These are phyloP conservation scores for Vitis rupestris DNA, from an alignment of 164 flowering plant genomes.

Conservation along the genomic window DNA sequence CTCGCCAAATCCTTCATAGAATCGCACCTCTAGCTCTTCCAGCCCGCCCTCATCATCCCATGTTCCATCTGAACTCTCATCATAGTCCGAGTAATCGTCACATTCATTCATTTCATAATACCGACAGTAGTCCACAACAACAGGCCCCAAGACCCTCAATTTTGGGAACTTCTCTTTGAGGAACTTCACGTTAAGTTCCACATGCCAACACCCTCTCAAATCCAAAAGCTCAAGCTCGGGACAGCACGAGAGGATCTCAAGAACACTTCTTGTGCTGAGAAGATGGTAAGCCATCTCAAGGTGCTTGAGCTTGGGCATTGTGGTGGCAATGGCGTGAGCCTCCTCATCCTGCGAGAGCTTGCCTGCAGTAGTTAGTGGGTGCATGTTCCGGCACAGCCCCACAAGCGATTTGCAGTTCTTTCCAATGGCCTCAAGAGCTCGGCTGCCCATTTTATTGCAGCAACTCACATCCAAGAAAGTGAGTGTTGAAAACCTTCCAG, in stretches of 20 bases:
- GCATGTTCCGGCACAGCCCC: slow-evolving; percentile 55
- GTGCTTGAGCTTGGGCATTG: slow-evolving; percentile 75
- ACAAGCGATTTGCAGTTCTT: slow-evolving; percentile 55
- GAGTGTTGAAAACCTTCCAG: slow-evolving; percentile 40
- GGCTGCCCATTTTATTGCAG: slow-evolving; percentile 48
- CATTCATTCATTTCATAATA: slow-evolving; percentile 27
- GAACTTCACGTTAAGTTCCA: slow-evolving; percentile 33
- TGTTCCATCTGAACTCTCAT: slow-evolving; percentile 29
- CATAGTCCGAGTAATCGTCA: slow-evolving; percentile 38
- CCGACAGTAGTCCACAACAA: slow-evolving; percentile 23
- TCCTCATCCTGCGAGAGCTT: slow-evolving; percentile 54
- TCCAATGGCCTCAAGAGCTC: slow-evolving; percentile 58
- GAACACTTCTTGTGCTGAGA: slow-evolving; percentile 26
- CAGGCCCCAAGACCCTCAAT: slow-evolving; percentile 45
- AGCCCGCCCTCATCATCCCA: slow-evolving; percentile 38
- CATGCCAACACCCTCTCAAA: slow-evolving; percentile 70
- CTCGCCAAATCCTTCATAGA: slow-evolving; percentile 31
- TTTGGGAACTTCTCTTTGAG: slow-evolving; percentile 34
- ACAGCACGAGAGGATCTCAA: slow-evolving; percentile 28
- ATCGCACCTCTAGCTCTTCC: slow-evolving; percentile 41
- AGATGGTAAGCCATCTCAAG: slow-evolving; percentile 64
- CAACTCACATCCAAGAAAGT: slow-evolving; percentile 63
- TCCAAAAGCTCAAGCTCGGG: slow-evolving; percentile 56
- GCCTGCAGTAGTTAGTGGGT: slow-evolving; percentile 45
- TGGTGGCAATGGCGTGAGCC: slow-evolving; percentile 68